phyloP scores from a whole-genome alignment of 228 moss, liverwort and hornwort species.

The Sphagnum magellanicum region DNA sequence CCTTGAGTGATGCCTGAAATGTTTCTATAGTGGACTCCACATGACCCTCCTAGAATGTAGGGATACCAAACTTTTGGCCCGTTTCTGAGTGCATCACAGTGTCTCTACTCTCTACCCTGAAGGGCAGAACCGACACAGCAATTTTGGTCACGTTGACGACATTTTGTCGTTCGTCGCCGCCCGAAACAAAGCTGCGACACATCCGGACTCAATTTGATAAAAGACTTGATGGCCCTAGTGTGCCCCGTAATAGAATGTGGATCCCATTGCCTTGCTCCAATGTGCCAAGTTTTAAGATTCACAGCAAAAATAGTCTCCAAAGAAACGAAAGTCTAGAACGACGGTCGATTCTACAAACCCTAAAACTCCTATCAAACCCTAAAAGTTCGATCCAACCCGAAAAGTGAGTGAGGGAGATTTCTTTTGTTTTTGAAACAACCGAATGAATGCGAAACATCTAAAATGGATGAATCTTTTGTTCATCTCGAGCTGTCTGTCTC shows the following conservation, averaged over 20 bases:
- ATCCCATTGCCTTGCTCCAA: slow-evolving; percentile 86
- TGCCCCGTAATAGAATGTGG: slow-evolving; percentile 87
- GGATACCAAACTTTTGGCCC: too few species aligned
- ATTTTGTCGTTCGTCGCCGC: slow-evolving; percentile 72
- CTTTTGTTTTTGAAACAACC: too few species aligned
- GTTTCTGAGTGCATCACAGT: too few species aligned
- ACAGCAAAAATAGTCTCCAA: slow-evolving; percentile 97
- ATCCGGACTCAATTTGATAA: slow-evolving; percentile 94
- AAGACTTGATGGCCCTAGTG: slow-evolving; percentile 76
- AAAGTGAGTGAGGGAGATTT: too few species aligned
- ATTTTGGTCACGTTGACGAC: slow-evolving; percentile 65
- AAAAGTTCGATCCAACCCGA: slow-evolving; percentile 87
- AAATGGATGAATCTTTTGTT: slow-evolving; percentile 86
- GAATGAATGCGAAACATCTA: slow-evolving; percentile 69
- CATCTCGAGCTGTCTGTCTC: slow-evolving; percentile 97
- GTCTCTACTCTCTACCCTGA: too few species aligned
- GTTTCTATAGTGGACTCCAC: too few species aligned
- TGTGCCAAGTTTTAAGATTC: slow-evolving; percentile 99
- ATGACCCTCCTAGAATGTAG: too few species aligned
- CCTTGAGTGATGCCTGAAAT: too few species aligned
- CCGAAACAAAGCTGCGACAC: slow-evolving; percentile 97
- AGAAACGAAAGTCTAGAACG: slow-evolving; percentile 95
- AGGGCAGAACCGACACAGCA: not conserved
- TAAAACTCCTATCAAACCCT: slow-evolving; percentile 71
- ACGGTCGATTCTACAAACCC: not conserved